Percentiles rank a stretch among this genome's conserved stretches.
Evolutionary conservation across 352 stramenopile species (phyloP).

Genomic region (Phytophthora sojae): DNA sequence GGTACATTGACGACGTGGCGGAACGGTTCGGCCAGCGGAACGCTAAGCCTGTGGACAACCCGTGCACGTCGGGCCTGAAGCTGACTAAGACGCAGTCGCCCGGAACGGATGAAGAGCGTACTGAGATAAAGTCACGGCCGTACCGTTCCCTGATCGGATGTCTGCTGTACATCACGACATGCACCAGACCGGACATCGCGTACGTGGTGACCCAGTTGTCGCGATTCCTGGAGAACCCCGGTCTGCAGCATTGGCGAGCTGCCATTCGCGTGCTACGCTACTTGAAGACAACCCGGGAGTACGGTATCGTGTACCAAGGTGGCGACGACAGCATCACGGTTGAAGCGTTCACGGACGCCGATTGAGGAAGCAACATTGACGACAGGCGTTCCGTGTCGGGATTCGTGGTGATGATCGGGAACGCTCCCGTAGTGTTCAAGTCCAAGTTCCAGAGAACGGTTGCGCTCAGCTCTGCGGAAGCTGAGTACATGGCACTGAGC

Average conservation of each 20-base stretch:
- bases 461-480: conserved; percentile 6
- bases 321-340: not conserved
- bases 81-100: not conserved
- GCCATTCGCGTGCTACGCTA: not conserved
- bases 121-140: conserved; percentile 3
- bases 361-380: conserved; percentile 4
- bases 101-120: not conserved
- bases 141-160: conserved; percentile 3
- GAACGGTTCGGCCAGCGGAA: conserved; percentile 6
- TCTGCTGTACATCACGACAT: conserved; percentile 6
- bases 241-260: not conserved
- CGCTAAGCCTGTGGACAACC: conserved; percentile 3
- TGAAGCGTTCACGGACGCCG: conserved; percentile 1
- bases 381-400: conserved; percentile 1
- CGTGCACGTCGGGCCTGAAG: not conserved
- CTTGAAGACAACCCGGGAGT: not conserved
- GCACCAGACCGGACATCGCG: not conserved
- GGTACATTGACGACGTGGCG: conserved; percentile 1
- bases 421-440: conserved; percentile 5
- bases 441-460: conserved; percentile 11
- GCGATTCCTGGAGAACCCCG: not conserved
- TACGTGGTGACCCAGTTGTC: not conserved
- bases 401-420: not conserved
- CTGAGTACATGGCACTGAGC: conserved; percentile 11
- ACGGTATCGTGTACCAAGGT: not conserved